Percentiles rank a stretch among this genome's conserved stretches.
These are phyloP conservation scores for Noccaea bulbosa DNA, from an alignment of 345 rosid species.

Conservation along the genomic window DNA sequence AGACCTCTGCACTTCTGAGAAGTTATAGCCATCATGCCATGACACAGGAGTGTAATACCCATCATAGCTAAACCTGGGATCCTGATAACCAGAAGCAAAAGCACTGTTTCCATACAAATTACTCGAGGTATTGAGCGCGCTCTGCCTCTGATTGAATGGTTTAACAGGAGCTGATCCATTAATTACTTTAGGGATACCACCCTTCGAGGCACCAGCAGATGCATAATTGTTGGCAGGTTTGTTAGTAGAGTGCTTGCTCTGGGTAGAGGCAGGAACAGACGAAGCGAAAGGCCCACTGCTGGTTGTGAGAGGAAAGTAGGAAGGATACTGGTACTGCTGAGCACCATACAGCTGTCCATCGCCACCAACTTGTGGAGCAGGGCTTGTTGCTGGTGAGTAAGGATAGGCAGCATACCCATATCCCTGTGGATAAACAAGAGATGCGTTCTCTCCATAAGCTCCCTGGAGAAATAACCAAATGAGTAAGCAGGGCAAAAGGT, in stretches of 20 bases:
- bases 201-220: conserved; percentile 45
- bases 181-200: conserved; percentile 47
- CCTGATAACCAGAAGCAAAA: conserved; percentile 57
- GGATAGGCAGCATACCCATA: conserved; percentile 72
- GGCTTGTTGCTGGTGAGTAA: conserved; percentile 70
- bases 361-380: conserved; percentile 68
- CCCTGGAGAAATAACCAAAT: conserved; percentile 48
- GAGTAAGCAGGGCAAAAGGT: background rate
- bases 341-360: conserved; percentile 75
- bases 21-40: background rate
- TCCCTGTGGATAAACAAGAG: conserved; percentile 56
- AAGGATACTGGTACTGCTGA: conserved; percentile 82
- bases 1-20: conserved; percentile 57
- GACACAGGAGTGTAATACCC: conserved; percentile 35
- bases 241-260: conserved; percentile 46
- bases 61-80: conserved; percentile 58
- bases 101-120: conserved; percentile 57
- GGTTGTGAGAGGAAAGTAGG: conserved; percentile 58
- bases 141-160: conserved; percentile 53
- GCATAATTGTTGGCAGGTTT: conserved; percentile 45
- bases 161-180: conserved; percentile 55
- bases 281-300: conserved; percentile 53
- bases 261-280: conserved; percentile 46
- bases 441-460: conserved; percentile 50
- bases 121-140: conserved; percentile 45